Evolutionary conservation across 805 yeast genomes (phyloP).

Genomic region (Yarrowia yakushimensis): DNA sequence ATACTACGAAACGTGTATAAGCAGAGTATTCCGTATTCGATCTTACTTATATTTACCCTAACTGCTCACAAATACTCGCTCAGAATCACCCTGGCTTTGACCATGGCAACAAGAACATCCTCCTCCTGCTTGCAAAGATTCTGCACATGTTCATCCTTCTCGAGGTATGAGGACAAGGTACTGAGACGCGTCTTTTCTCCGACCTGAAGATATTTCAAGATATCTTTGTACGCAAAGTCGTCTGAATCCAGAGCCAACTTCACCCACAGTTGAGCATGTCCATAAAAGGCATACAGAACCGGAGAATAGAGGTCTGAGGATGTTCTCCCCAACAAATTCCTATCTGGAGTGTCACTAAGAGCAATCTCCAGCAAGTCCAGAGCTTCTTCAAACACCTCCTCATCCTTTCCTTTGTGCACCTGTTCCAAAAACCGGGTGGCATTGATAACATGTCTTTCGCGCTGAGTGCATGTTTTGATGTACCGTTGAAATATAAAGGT

Average conservation of each 20-base stretch:
- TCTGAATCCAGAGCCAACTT: not conserved
- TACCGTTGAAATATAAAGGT: not conserved
- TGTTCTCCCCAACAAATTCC: not conserved
- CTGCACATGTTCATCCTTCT: not conserved
- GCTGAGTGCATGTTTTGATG: not conserved
- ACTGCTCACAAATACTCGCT: not conserved
- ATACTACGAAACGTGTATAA: too few species aligned
- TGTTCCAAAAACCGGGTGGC: not conserved
- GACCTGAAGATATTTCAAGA: not conserved
- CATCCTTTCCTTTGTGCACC: not conserved
- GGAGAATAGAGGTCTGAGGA: not conserved
- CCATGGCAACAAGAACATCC: not conserved
- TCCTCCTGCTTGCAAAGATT: not conserved
- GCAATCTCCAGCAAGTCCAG: not conserved
- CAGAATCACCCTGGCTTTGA: not conserved
- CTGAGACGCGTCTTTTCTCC: not conserved
- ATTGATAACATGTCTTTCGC: too few species aligned
- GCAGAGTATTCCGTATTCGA: too few species aligned
- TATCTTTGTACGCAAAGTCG: too few species aligned
- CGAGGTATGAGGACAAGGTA: not conserved
- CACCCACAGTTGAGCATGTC: constrained; percentile 6
- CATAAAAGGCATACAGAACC: not conserved
- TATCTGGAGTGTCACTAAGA: not conserved
- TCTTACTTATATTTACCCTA: too few species aligned
- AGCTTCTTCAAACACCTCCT: not conserved